Evolutionary conservation across 352 stramenopile species (phyloP).

Genomic region (Salisapilia sapeloensis): DNA sequence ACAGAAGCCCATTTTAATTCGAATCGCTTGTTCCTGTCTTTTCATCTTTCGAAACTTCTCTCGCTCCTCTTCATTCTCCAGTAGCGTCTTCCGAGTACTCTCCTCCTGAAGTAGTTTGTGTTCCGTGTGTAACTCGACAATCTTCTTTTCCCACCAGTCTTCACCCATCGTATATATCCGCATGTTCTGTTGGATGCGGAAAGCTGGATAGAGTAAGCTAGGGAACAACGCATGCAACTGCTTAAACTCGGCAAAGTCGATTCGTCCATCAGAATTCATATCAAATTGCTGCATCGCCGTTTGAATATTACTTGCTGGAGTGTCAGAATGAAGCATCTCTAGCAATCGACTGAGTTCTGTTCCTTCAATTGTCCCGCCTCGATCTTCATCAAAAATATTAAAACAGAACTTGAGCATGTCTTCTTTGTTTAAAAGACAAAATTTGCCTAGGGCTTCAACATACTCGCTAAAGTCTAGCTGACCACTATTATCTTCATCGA

Average conservation of each 20-base stretch:
- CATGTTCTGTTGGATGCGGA: slow-evolving; percentile 64
- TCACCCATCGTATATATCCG: slow-evolving; percentile 43
- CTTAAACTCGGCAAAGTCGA: slow-evolving; percentile 56
- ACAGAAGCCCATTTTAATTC: slow-evolving; percentile 50
- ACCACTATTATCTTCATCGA: slow-evolving; percentile 57
- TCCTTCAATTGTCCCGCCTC: slow-evolving; percentile 56
- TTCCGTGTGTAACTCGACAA: slow-evolving; percentile 24
- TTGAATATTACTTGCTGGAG: slow-evolving; percentile 54
- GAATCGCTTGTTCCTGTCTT: slow-evolving; percentile 30
- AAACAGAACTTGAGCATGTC: slow-evolving; percentile 70
- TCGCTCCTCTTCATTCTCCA: slow-evolving; percentile 10
- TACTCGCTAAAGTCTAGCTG: slow-evolving; percentile 62
- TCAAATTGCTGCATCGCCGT: slow-evolving; percentile 38
- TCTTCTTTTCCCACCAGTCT: slow-evolving; percentile 41
- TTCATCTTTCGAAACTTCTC: slow-evolving; percentile 17
- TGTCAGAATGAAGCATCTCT: slow-evolving; percentile 47
- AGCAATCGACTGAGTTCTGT: slow-evolving; percentile 38
- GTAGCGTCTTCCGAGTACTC: slow-evolving; percentile 11
- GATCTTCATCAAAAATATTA: slow-evolving; percentile 54
- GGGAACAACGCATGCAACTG: slow-evolving; percentile 44
- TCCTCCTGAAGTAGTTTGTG: slow-evolving; percentile 10
- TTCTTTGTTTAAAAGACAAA: slow-evolving; percentile 54
- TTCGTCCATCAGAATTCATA: slow-evolving; percentile 51
- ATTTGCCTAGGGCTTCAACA: slow-evolving; percentile 56
- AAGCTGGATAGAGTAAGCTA: slow-evolving; percentile 43